Conservation (phyloP, 331 rosid species). For the Malus hybrid region DNA sequence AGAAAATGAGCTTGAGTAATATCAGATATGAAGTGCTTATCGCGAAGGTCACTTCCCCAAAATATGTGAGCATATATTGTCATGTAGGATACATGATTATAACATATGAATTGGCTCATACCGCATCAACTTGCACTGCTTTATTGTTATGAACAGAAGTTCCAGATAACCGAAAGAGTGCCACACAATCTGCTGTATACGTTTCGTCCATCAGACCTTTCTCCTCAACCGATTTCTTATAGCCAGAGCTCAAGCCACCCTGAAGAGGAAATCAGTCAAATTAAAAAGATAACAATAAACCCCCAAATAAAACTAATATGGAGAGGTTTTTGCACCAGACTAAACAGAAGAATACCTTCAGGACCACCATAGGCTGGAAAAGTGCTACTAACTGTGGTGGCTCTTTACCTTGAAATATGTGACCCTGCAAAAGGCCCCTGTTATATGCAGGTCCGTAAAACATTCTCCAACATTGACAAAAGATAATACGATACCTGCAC, state of each 20-base stretch:
- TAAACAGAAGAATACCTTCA: slow-evolving; percentile 56
- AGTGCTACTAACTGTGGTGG: slow-evolving; percentile 89
- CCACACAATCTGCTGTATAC: slow-evolving; percentile 53
- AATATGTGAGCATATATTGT: neutral
- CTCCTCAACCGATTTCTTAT: slow-evolving; percentile 54
- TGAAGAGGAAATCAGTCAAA: slow-evolving; percentile 26
- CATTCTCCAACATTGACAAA: slow-evolving; percentile 14
- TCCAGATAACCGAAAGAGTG: slow-evolving; percentile 75
- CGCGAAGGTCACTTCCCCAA: neutral
- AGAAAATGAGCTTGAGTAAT: neutral
- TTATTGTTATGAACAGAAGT: slow-evolving; percentile 69
- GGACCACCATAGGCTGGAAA: slow-evolving; percentile 84
- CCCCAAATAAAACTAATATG: neutral
- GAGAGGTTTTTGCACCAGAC: slow-evolving; percentile 2
- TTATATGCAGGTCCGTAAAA: slow-evolving; percentile 22
- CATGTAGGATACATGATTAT: neutral
- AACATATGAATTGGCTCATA: slow-evolving; percentile 31
- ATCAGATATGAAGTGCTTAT: neutral
- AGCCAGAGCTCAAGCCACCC: slow-evolving; percentile 95
- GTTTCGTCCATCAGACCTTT: slow-evolving; percentile 74
- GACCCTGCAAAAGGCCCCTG: slow-evolving; percentile 54
- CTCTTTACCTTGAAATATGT: slow-evolving; percentile 84
- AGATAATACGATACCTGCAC: slow-evolving; percentile 66
- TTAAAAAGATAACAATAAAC: neutral
- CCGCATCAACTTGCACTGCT: slow-evolving; percentile 84